phyloP scores from a whole-genome alignment of 371 early-diverging fungal genomes.

The Mortierella sp. region DNA sequence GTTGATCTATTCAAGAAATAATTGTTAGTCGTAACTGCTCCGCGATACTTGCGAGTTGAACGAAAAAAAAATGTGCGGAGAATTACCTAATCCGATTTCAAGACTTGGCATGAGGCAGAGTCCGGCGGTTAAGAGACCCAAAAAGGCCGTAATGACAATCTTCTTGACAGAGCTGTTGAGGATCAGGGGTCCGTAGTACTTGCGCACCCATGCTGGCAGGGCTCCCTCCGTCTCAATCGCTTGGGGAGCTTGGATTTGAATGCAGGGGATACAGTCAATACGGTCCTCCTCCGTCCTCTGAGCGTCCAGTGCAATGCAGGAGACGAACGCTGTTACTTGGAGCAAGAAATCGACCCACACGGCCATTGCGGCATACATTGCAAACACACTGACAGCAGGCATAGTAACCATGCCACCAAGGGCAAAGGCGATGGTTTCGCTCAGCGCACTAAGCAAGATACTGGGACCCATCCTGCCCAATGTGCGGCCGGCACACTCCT shows the following conservation, averaged over 20 bases:
- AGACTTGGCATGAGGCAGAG: slow-evolving; percentile 67
- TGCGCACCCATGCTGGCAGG: slow-evolving; percentile 62
- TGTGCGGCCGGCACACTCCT: slow-evolving; percentile 72
- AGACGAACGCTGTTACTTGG: slow-evolving; percentile 80
- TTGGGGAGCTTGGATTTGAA: slow-evolving; percentile 68
- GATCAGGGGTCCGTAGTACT: slow-evolving; percentile 72
- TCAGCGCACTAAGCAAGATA: slow-evolving; percentile 74
- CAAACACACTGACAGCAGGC: slow-evolving; percentile 86
- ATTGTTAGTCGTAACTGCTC: background rate
- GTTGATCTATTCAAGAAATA: slow-evolving; percentile 67
- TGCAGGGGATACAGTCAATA: slow-evolving; percentile 77
- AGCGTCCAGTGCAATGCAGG: slow-evolving; percentile 78
- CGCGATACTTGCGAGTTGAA: background rate
- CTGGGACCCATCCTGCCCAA: slow-evolving; percentile 81
- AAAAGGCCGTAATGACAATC: slow-evolving; percentile 64
- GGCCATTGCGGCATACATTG: slow-evolving; percentile 80
- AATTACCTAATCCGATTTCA: slow-evolving; percentile 67
- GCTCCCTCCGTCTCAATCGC: slow-evolving; percentile 67
- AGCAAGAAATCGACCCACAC: slow-evolving; percentile 81
- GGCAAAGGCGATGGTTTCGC: slow-evolving; percentile 82
- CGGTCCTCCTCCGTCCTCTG: slow-evolving; percentile 69
- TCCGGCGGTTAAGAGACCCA: slow-evolving; percentile 68
- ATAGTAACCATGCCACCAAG: slow-evolving; percentile 79
- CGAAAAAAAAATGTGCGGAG: background rate
- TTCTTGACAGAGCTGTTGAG: slow-evolving; percentile 65